Conservation (phyloP, 2,329 filamentous ascomycete species). For the Penicillium sp. region DNA sequence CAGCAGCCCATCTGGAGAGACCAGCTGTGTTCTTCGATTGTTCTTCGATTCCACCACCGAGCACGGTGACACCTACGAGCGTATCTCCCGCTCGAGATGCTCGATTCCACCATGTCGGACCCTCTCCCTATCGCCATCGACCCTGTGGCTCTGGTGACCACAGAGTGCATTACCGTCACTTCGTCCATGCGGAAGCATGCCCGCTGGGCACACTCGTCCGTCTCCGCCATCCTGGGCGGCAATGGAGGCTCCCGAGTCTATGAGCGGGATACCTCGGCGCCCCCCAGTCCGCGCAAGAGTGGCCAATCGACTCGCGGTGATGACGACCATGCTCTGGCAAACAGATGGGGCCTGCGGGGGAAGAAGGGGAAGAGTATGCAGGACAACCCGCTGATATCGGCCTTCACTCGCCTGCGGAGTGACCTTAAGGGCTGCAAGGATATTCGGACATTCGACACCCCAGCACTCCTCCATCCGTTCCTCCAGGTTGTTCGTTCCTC, state of each 20-base stretch:
- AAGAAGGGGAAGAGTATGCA: conserved; percentile 98
- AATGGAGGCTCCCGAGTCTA: conserved; percentile 53
- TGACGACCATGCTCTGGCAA: conserved; percentile 62
- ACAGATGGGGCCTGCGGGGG: conserved; percentile 89
- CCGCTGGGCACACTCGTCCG: conserved; percentile 92
- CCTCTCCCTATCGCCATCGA: conserved; percentile 79
- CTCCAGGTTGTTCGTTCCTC: conserved; percentile 96
- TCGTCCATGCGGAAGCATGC: conserved; percentile 98
- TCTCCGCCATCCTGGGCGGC: conserved; percentile 91
- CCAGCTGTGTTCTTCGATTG: conserved; percentile 23
- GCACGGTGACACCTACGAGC: conserved; percentile 26
- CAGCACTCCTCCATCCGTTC: conserved; percentile 87
- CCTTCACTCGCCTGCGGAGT: conserved; percentile 85
- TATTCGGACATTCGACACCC: conserved; percentile 85
- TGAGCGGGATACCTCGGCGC: conserved; percentile 48
- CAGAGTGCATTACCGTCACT: conserved; percentile 98
- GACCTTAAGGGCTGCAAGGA: conserved; percentile 90
- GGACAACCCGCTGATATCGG: conserved; percentile 94
- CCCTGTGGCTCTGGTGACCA: conserved; percentile 89
- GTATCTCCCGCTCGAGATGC: conserved; percentile 26
- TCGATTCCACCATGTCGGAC: conserved; percentile 37
- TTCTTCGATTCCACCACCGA: conserved; percentile 20
- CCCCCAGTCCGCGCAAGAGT: conserved; percentile 38
- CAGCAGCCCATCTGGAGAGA: conserved; percentile 31
- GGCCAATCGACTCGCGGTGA: conserved; percentile 32